Base-by-base conservation (phyloP, 1,284 basidiomycete species). In the Ustilago loliicola region DNA sequence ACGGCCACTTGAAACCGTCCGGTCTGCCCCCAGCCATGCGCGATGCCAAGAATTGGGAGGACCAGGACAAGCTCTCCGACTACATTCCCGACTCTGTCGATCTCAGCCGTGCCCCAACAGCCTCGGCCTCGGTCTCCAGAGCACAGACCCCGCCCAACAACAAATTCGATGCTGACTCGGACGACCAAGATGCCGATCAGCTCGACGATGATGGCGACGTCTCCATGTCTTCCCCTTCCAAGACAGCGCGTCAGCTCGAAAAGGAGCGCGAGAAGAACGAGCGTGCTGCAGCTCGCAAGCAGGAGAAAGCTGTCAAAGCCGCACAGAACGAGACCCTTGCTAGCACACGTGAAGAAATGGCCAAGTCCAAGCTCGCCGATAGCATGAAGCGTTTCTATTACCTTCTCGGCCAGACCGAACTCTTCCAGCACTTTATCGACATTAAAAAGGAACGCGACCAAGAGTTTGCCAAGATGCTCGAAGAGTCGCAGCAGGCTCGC, bases 381-480 rank as follows among this genome's bases (percentile, higher is more conserved):
- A 82, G 80, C 62, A 75, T 85, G 71, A 86, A 86, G 77, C 67
- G 85, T 2, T 85, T 83, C 75, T 74, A 71, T 58, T 86, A 86
- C 63, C 71, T 86, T 21, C 80, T 86, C 36, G 85, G 82, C 29
- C 85, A 86, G 75, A 86, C 85, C 19, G 85, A 86, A 67, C 80
- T 86, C 56, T 86, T 86, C 74, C 85, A 85, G 76, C 85, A 86
- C 68, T 86, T 86, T 66, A 84, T 86, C 67, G 84, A 86, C 62
- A 82, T 86, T 69, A 86, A 86, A 60, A 84, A 91, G 88, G 91
- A 94, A 63, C 91, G 94, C 38, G 96, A 99, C 87, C 95, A 96
- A 17, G 93, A 96, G 83, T 99, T 98, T 85, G 95, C 95, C 0
- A 91, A 91, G 4, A 88, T 98, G 86, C 89, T 99, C 68, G 79